Conservation (phyloP, 768 basidiomycete species). For the Crepidotus variabilis region DNA sequence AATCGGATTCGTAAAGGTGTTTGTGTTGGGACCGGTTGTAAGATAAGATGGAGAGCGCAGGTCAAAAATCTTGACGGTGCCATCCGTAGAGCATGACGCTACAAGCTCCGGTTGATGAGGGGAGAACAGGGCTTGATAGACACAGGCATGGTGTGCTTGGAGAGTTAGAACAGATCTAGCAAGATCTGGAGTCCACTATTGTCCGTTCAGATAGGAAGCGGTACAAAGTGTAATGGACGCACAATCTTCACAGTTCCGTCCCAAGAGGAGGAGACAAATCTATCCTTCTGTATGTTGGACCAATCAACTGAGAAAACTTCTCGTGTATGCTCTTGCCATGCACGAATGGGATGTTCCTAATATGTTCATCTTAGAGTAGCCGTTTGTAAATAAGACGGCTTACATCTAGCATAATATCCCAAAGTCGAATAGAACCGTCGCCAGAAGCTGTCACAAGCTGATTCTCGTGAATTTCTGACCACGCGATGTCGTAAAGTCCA, state of each 20-base stretch:
- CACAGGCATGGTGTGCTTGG: conserved; percentile 79
- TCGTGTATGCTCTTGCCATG: conserved; percentile 91
- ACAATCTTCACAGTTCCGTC: conserved; percentile 89
- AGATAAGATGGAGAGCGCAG: conserved; percentile 61
- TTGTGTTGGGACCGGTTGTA: conserved; percentile 41
- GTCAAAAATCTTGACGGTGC: conserved; percentile 82
- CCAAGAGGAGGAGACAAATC: conserved; percentile 87
- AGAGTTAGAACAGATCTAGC: conserved; percentile 78
- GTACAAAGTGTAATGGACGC: conserved; percentile 23
- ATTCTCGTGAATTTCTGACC: conserved; percentile 95
- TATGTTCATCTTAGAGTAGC: conserved; percentile 1
- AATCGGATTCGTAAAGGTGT: conserved; percentile 63
- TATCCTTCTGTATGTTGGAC: conserved; percentile 90
- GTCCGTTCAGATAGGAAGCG: conserved; percentile 5
- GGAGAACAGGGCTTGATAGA: conserved; percentile 90
- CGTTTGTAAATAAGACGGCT: conserved; percentile 12
- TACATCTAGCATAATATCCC: conserved; percentile 88
- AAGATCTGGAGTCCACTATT: conserved; percentile 84
- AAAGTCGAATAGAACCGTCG: conserved; percentile 85
- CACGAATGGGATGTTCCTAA: conserved; percentile 85
- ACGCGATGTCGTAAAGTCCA: conserved; percentile 59
- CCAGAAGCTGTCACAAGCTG: conserved; percentile 88
- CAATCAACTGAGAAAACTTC: conserved; percentile 95
- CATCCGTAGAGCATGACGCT: conserved; percentile 84
- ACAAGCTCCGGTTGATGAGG: conserved; percentile 84